Evolutionary conservation across 2,329 filamentous ascomycete species (phyloP), one percentile per base, ranked within the genome.

Genomic region (Apiospora saccharicola): DNA sequence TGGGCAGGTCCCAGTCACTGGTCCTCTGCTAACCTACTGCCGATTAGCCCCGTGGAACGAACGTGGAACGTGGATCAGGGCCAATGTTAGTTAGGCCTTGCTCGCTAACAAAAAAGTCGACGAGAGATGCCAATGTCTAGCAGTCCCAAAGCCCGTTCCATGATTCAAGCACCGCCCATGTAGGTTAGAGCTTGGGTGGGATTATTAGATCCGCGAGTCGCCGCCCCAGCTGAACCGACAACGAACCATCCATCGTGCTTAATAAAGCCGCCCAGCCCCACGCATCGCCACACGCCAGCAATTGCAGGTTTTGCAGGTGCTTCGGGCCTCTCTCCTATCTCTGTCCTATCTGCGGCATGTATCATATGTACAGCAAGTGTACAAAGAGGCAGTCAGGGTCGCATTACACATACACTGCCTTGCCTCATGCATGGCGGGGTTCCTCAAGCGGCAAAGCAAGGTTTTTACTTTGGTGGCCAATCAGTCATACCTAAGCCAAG

Each of bases 21-120:
- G 57, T 37, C 34, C 30, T 37, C 53, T 64, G 22, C 57, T 64
- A 61, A 61, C 57, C 34, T 64, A 24, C 34, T 64, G 57, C 57
- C 13, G 30, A 41, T 64, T 64, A 64, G 57, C 57, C 57, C 57
- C 41, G 57, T 64, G 57, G 57, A 64, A 64, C 57, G 34, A 64
- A 41, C 57, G 57, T 64, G 57, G 57, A 64, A 64, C 57, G 49
- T 70, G 68, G 68, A 70, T 26, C 46, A 70, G 47, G 34, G 16
- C 53, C 34, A 53, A 53, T 49, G 47, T 69, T 69, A 43, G 68
- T 30, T 30, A 30, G 26, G 26, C 19, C 68, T 30, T 30, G n/a
- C 51, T 57, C 51, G 14, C 53, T 34, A 61, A 61, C 37, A 41
- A 41, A 41, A 37, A 41, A 41, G 37, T 41, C 37, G 37, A 41